Evolutionary conservation across 306 rosid genomes (phyloP).

Genomic region (Carpinus viminea): DNA sequence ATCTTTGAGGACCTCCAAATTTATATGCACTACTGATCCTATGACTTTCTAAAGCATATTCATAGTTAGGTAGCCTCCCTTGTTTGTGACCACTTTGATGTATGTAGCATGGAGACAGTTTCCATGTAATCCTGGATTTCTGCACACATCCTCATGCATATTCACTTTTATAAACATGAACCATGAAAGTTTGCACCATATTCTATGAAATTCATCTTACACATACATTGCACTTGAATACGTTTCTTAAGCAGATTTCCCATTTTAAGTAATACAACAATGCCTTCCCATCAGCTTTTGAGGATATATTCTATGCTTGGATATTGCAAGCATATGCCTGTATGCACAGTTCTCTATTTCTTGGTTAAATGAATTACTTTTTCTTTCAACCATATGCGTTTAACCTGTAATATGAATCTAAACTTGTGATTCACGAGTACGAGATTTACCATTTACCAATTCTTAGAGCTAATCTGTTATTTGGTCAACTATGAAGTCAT

Average conservation of each 20-base stretch:
- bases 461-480: background rate
- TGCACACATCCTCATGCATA: background rate
- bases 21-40: background rate
- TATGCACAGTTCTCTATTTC: slow-evolving; percentile 8
- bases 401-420: slow-evolving; percentile 2
- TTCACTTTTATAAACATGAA: background rate
- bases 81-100: background rate
- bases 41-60: background rate
- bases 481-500: slow-evolving; percentile 6
- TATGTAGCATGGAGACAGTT: slow-evolving; percentile 5
- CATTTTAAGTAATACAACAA: slow-evolving; percentile 1
- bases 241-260: background rate
- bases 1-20: background rate
- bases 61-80: background rate
- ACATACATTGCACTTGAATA: slow-evolving; percentile 19
- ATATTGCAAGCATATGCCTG: slow-evolving; percentile 15
- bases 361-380: background rate
- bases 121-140: background rate
- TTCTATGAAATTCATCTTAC: slow-evolving; percentile 1
- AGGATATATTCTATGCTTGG: slow-evolving; percentile 14
- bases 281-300: slow-evolving; percentile 8
- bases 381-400: background rate
- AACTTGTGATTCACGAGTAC: background rate
- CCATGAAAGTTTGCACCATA: background rate
- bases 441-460: background rate